Base-by-base conservation (phyloP, 2,329 filamentous ascomycete species). In the Fusarium sp. region DNA sequence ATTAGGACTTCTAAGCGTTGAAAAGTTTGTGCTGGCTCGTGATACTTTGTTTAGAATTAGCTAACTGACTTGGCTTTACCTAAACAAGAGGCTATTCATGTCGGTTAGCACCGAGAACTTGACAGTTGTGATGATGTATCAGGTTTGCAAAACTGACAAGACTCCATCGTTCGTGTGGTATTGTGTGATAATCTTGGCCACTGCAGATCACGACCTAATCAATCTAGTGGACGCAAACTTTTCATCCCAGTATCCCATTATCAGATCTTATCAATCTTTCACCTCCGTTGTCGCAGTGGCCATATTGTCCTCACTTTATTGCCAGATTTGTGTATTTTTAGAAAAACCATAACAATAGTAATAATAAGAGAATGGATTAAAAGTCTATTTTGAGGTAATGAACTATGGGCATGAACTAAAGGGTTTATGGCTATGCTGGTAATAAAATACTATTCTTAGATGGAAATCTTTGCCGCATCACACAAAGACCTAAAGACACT, bases 401-500 rank as follows among this genome's bases (percentile, higher is more conserved):
- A 10, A 8, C 33, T 35, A n/a, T 35, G 16, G 16, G 6, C 10
- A 10, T 35, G 33, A 35, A 35, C 7, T 35, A 16, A 35, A 35
- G 4, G 18, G 18, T 7, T 18, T 42, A 42, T 42, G 10, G 6
- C 15, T 9, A 23, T 15, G 6, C 16, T 33, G 10, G 10, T 21
- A 21, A 3, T 21, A 16, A 11, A 26, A 37, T 10, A 21, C 11
- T 38, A n/a, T 44, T 8, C 11, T 31, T 23, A 44, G 8, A 62
- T 33, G 4, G 58, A 54, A 21, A 68, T 54, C 23, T 46, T 68
- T 9, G 64, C 49, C 3, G 58, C 64, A 43, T 68, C 64, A 4
- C 64, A 68, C 4, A 68, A 33, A 12, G 47, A 67, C 44, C 58
- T 58, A 11, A 68, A 68, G 4, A 68, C 11, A 23, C 58, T 68